Percentiles rank a stretch among this genome's conserved stretches.
Evolutionary conservation across 306 rosid species (phyloP).

Genomic region (Vigna unguiculata): DNA sequence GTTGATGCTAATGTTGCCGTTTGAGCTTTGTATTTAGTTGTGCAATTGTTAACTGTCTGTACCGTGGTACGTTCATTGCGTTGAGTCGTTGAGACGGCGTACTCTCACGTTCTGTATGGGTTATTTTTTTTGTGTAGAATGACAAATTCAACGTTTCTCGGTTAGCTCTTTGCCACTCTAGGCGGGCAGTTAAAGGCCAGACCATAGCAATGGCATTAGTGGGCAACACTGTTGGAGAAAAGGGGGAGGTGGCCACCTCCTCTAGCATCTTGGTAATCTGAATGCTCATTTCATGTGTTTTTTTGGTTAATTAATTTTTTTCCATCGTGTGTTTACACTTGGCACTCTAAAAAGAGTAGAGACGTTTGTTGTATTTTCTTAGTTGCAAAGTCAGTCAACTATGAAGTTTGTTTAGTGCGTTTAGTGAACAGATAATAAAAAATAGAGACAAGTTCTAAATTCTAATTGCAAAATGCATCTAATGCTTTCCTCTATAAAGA

Average conservation of each 20-base stretch:
- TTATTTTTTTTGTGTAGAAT: slow-evolving; percentile 53
- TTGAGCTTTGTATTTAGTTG: slow-evolving; percentile 20
- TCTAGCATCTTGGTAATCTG: slow-evolving; percentile 70
- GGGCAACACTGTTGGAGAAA: slow-evolving; percentile 53
- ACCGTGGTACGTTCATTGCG: neutral
- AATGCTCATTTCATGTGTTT: slow-evolving; percentile 10
- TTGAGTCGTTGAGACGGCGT: neutral
- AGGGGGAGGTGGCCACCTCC: slow-evolving; percentile 50
- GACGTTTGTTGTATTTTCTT: neutral
- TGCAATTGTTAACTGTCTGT: neutral
- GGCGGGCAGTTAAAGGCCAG: slow-evolving; percentile 40
- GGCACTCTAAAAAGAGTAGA: neutral
- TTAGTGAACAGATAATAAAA: slow-evolving; percentile 23
- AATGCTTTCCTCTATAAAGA: neutral
- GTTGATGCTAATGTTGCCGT: neutral
- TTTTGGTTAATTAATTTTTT: slow-evolving; percentile 25
- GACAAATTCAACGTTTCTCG: slow-evolving; percentile 45
- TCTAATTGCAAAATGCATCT: neutral
- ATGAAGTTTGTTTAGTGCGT: neutral
- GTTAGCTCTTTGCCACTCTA: slow-evolving; percentile 46
- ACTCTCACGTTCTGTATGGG: slow-evolving; percentile 3
- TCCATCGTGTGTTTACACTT: slow-evolving; percentile 2
- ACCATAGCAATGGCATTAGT: slow-evolving; percentile 69
- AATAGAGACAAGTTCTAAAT: neutral
- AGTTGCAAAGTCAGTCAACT: slow-evolving; percentile 13